Evolutionary conservation across 345 rosid genomes (phyloP), one percentile per base, ranked within the genome.

Genomic region (Fremontodendron californicum): DNA sequence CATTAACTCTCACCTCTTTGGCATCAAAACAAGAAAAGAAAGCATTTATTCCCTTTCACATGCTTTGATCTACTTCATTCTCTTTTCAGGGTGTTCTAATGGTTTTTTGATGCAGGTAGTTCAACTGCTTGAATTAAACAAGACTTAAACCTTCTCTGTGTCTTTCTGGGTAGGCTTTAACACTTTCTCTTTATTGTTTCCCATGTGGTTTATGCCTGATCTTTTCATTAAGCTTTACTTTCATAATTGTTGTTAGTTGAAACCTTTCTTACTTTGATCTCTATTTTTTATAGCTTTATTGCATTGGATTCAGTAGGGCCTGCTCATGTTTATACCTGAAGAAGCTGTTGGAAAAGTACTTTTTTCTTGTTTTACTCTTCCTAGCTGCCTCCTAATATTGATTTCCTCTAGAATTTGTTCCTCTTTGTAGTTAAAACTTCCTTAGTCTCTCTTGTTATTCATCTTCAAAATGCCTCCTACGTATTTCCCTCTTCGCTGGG

Each of bases 401-500:
- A 27, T 29, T 71, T 65, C 12, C 45, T 77, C 1, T 25, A n/a
- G 40, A 46, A 9, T 40, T 74, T 70, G 39, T 60, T 51, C 70
- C n/a, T 75, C 29, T 60, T 57, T 58, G 21, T 43, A 25, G 27
- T 51, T 68, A 19, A 33, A 16, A 42, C 45, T 63, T 5, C 45
- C 31, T 52, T 23, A 31, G 21, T 46, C 19, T 37, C 19, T 63
- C 16, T 45, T 40, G 48, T n/a, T 31, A 18, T 62, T 4, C 42
- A 55, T 15, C 71, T 39, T 25, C 39, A 25, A 15, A 68, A 89
- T 92, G 98, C 83, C 93, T 77, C 97, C 93, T 25, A 82, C 82
- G 9, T 87, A 88, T 78, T 91, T 93, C 72, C 98, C 97, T 77
- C 94, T 95, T 63, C 89, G 99, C 0, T 95, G 99, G 94, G 97